Evolutionary conservation across 345 rosid genomes (phyloP).

Genomic region (Chamaenerion angustifolium): DNA sequence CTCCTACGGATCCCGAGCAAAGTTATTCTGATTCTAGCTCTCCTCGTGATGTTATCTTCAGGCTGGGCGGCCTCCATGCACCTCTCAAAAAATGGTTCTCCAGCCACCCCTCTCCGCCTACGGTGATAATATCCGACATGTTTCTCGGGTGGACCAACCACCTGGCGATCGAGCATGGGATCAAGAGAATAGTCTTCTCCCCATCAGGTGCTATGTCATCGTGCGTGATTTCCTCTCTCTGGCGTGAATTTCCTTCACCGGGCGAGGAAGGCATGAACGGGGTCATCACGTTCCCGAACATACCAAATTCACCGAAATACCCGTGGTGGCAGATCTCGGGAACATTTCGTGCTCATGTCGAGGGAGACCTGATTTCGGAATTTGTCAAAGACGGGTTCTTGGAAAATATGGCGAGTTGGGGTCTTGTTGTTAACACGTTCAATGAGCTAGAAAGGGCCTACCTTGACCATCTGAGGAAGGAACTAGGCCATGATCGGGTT

Average conservation of each 20-base stretch:
- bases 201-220: conserved; percentile 31
- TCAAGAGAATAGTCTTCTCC: conserved; percentile 35
- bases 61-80: not conserved
- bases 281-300: conserved; percentile 8
- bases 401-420: conserved; percentile 32
- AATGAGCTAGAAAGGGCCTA: conserved; percentile 25
- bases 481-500: conserved; percentile 20
- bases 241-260: conserved; percentile 13
- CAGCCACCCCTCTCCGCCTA: conserved; percentile 32
- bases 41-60: not conserved
- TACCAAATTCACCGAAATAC: conserved; percentile 30
- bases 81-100: conserved; percentile 28
- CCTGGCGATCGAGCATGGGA: conserved; percentile 29
- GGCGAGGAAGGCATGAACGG: not conserved
- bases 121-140: conserved; percentile 42
- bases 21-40: not conserved
- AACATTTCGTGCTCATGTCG: conserved; percentile 13
- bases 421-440: conserved; percentile 40
- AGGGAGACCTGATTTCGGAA: conserved; percentile 26
- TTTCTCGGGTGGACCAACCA: conserved; percentile 55
- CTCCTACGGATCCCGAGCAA: too few relatives aligned
- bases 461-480: conserved; percentile 23
- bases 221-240: conserved; percentile 12
- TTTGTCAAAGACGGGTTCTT: conserved; percentile 13
- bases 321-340: conserved; percentile 22